Percentiles rank a stretch among this genome's conserved stretches.
These are phyloP conservation scores for Coemansia brasiliensis DNA, from an alignment of 192 early-diverging fungal species.

Conservation along the genomic window DNA sequence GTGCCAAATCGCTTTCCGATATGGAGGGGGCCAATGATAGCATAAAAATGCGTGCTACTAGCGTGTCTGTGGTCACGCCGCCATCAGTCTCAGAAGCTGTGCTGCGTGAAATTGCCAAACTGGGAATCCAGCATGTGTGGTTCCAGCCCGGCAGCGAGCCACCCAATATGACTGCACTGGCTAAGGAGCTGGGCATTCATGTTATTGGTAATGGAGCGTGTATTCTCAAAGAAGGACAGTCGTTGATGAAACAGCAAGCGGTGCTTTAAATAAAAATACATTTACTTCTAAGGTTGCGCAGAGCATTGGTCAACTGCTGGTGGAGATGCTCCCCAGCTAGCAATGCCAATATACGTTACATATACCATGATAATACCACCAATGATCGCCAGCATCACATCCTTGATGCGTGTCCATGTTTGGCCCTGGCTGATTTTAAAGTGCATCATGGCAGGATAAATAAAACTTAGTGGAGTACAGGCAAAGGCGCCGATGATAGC, in stretches of 20 bases:
- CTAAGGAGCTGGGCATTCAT: slow-evolving; percentile 10
- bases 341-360: slow-evolving; percentile 65
- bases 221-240: slow-evolving; percentile 19
- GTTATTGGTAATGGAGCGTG: slow-evolving; percentile 31
- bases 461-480: slow-evolving; percentile 74
- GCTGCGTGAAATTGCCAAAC: slow-evolving; percentile 9
- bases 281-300: not conserved
- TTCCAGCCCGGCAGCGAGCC: slow-evolving; percentile 50
- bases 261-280: not conserved
- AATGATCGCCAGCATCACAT: slow-evolving; percentile 63
- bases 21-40: not conserved
- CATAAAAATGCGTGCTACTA: not conserved
- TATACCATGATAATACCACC: slow-evolving; percentile 76
- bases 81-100: slow-evolving; percentile 18
- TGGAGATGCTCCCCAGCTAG: slow-evolving; percentile 42
- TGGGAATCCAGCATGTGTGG: slow-evolving; percentile 28
- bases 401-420: slow-evolving; percentile 55
- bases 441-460: slow-evolving; percentile 87
- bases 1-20: slow-evolving; percentile 18
- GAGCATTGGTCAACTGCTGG: slow-evolving; percentile 20
- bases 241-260: not conserved
- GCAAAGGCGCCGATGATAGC: slow-evolving; percentile 83
- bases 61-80: slow-evolving; percentile 35
- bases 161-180: slow-evolving; percentile 1
- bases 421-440: slow-evolving; percentile 58